Evolutionary conservation across 805 yeast genomes (phyloP).

Genomic region (Ogataea henricii): DNA sequence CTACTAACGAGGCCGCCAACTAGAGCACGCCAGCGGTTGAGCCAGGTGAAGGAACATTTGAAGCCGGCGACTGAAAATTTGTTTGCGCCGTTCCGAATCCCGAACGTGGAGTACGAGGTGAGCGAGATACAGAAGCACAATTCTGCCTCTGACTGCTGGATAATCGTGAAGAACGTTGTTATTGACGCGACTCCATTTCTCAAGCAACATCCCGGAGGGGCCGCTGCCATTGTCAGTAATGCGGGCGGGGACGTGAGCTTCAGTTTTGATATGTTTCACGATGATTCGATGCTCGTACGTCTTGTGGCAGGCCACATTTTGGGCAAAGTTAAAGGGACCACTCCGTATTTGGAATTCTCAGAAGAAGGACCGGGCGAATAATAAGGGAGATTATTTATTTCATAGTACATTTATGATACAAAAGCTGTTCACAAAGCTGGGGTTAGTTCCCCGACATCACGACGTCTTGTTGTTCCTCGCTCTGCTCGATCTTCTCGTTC

Average conservation of each 20-base stretch:
- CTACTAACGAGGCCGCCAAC: not conserved
- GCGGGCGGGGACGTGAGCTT: conserved; percentile 74
- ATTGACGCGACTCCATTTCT: conserved; percentile 49
- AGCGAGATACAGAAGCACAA: conserved; percentile 53
- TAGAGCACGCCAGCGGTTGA: conserved; percentile 11
- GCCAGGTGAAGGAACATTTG: conserved; percentile 13
- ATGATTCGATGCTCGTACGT: conserved; percentile 53
- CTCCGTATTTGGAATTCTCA: conserved; percentile 41
- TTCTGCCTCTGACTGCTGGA: conserved; percentile 51
- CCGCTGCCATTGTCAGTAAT: conserved; percentile 64
- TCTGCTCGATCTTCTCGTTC: not conserved
- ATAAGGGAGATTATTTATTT: not conserved
- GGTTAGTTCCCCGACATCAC: not conserved
- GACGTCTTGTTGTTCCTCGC: not conserved
- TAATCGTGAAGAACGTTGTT: conserved; percentile 53
- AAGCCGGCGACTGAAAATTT: conserved; percentile 5
- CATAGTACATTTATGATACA: not conserved
- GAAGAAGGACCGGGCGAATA: not conserved
- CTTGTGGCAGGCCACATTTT: conserved; percentile 50
- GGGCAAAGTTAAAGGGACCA: conserved; percentile 51
- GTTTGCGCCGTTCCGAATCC: conserved; percentile 39
- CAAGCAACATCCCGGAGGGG: conserved; percentile 70
- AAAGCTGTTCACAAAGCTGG: not conserved
- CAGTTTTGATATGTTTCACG: conserved; percentile 59
- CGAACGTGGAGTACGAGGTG: conserved; percentile 46